Evolutionary conservation across 1,284 basidiomycete species (phyloP), one percentile per base, ranked within the genome.

Genomic region (Lentinula novae-zelandiae): DNA sequence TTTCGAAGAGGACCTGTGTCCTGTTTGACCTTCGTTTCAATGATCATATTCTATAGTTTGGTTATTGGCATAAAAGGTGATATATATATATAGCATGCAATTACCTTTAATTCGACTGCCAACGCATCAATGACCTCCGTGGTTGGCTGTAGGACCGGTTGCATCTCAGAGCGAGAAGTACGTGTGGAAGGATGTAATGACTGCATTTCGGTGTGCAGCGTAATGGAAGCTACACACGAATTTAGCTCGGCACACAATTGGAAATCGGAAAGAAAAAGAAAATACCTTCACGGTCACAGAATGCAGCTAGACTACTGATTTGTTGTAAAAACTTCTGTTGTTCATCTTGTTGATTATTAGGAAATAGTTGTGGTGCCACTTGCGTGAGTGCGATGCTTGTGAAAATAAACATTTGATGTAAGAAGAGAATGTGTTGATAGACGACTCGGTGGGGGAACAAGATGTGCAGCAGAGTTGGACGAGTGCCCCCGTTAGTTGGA

Each of bases 341-440:
- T 52, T 76, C 70, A 57, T 71, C 34, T 65, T 72, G 67, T 36
- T 70, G 60, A 50, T 70, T 64, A 36, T 72, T 65, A 0, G 85
- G 84, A 60, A 86, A 80, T 44, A 92, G 72, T 10, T 84, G 79
- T 0, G 90, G 89, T 0, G 80, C 78, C 2, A 94, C 83, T 39
- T 86, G 80, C 15, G 82, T 83, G 17, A 92, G 76, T 0, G 89
- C 90, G 46, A 93, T 79, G 40, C 84, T 88, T 57, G 86, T 67
- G 68, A 90, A 85, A 64, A 92, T 73, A 70, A 90, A 93, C 31
- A 91, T 68, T 64, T 90, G 84, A 67, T 91, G 92, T n/a, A 93
- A 76, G 70, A 93, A 82, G 20, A 82, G 72, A 63, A 92, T 79
- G 68, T 93, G 85, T 66, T 95, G 90, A 70, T 86, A 87, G 1